Evolutionary conservation across 441 rosid genomes (phyloP).

Genomic region (Erodium texanum): DNA sequence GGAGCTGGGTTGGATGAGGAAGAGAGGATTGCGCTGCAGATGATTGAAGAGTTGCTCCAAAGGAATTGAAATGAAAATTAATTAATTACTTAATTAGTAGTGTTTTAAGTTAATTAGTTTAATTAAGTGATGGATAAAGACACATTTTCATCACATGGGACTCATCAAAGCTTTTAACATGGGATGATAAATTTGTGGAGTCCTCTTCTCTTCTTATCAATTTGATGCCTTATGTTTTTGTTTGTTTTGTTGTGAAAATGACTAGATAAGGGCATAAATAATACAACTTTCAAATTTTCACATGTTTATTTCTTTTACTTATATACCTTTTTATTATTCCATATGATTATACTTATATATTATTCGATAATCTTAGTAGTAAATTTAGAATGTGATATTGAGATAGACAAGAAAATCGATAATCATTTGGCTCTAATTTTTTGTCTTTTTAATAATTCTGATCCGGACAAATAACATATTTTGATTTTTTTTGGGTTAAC

Average conservation of each 20-base stretch:
- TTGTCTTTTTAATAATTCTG: no score
- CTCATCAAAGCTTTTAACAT: neutral
- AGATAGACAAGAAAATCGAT: no score
- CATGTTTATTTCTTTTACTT: no score
- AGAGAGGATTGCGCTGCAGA: slow-evolving; percentile 30
- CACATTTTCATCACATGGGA: neutral
- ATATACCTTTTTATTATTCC: no score
- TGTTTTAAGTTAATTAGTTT: neutral
- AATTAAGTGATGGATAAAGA: neutral
- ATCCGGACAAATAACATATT: no score
- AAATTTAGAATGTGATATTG: no score
- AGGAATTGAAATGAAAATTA: slow-evolving; percentile 12
- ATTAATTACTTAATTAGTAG: neutral
- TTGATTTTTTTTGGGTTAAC: no score
- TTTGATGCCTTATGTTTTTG: neutral
- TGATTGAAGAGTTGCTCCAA: slow-evolving; percentile 34
- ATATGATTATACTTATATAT: no score
- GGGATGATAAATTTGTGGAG: neutral
- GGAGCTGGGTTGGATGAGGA: slow-evolving; percentile 24
- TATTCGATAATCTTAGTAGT: no score
- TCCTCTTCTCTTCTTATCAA: neutral
- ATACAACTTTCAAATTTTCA: no score
- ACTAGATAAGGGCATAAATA: neutral
- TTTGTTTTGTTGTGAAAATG: neutral
- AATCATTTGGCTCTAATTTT: no score